Base-by-base conservation (phyloP, 2,329 filamentous ascomycete genomes). In the Dothideomycetes sp. region DNA sequence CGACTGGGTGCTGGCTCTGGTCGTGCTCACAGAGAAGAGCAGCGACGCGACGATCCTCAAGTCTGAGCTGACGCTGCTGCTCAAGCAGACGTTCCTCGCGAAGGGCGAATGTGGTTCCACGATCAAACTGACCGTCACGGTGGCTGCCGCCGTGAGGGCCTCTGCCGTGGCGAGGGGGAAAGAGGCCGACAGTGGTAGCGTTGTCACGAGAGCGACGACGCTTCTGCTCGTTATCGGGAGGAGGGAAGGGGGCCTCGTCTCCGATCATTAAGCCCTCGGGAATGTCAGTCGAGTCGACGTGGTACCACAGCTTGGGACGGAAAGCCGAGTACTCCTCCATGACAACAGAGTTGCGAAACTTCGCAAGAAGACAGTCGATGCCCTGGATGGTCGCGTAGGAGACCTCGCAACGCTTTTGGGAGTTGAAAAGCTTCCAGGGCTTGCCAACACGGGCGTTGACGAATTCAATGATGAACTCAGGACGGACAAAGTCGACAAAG, bases 361-460 rank as follows among this genome's bases (percentile, higher is more conserved):
- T 95, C 59, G 93, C 84, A 5, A 95, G 77, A 0, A 96, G 71
- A 48, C 85, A 89, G 55, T 94, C 87, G 48, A 82, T 82, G 32
- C 91, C 91, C 66, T 98, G 91, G 45, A 94, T 89, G 10, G 88
- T 94, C n/a, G 91, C 91, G 60, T 96, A 98, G 0, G 88, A 94
- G 31, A 96, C 78, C 59, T 94, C 85, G 1, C 85, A 84, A 34
- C 85, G 71, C 61, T 94, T 95, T 63, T 85, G 78, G 25, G 81
- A 85, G 54, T 82, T 82, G 65, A 84, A 88, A 49, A 81, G 82
- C 50, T 82, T 81, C 86, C 82, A 84, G 35, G 43, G 51, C 28
- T 45, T 43, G 32, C 43, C 34, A 27, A 47, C 37, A 20, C 46
- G 33, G 13, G 30, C 11, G 32, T 41, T 38, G 28, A 49, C 29